Evolutionary conservation across 2,329 filamentous ascomycete species (phyloP).

Genomic region (Exserohilum turcica): DNA sequence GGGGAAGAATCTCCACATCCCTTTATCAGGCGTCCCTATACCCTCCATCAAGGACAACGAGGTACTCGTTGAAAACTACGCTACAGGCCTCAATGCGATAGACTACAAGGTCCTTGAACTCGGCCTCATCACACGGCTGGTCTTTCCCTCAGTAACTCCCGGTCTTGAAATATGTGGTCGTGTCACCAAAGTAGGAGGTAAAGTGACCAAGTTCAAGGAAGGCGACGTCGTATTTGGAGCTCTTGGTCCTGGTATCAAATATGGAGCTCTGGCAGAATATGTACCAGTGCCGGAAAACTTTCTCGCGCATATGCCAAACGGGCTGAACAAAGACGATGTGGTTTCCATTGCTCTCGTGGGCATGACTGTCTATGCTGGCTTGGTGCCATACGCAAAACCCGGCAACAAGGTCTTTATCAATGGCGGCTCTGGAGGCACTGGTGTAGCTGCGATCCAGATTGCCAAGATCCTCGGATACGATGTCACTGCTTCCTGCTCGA

Average conservation of each 20-base stretch:
- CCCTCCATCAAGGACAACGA: slow-evolving; percentile 46
- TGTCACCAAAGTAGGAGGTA: slow-evolving; percentile 43
- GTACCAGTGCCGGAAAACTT: slow-evolving; percentile 15
- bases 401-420: slow-evolving; percentile 63
- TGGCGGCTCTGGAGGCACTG: slow-evolving; percentile 64
- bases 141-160: slow-evolving; percentile 51
- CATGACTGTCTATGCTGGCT: slow-evolving; percentile 42
- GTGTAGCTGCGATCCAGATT: slow-evolving; percentile 64
- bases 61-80: slow-evolving; percentile 59
- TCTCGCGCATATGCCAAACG: slow-evolving; percentile 15
- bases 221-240: slow-evolving; percentile 45
- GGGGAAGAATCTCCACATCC: slow-evolving; percentile 55
- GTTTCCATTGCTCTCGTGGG: slow-evolving; percentile 38
- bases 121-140: slow-evolving; percentile 45
- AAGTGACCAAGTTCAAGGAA: slow-evolving; percentile 23
- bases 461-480: slow-evolving; percentile 62
- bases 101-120: slow-evolving; percentile 66
- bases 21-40: slow-evolving; percentile 53
- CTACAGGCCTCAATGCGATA: slow-evolving; percentile 61
- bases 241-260: slow-evolving; percentile 24
- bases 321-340: slow-evolving; percentile 29
- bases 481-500: slow-evolving; percentile 63
- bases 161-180: slow-evolving; percentile 57
- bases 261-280: slow-evolving; percentile 43
- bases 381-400: slow-evolving; percentile 22